Evolutionary conservation across 139 green algal genomes (phyloP).

Genomic region (Micractinium sp.): DNA sequence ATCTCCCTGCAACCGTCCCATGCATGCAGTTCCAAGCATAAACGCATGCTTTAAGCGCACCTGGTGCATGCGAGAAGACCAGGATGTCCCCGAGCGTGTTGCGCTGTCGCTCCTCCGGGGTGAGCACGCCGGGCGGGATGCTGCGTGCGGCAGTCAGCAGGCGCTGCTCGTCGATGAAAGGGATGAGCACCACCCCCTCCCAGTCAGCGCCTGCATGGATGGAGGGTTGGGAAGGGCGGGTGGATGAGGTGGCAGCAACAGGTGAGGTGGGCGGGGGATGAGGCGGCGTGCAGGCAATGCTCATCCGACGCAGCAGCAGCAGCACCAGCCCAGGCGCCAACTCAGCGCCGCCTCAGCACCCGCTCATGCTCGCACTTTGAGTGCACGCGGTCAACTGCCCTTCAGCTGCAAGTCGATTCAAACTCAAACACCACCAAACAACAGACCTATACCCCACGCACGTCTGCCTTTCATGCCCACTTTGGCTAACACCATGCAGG

Average conservation of each 20-base stretch:
- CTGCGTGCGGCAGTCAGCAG: slow-evolving; percentile 67
- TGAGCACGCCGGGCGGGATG: slow-evolving; percentile 58
- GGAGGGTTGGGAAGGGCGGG: neutral
- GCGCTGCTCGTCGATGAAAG: slow-evolving; percentile 78
- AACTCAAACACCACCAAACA: too few relatives aligned
- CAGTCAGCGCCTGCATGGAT: slow-evolving; percentile 71
- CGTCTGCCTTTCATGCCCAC: too few relatives aligned
- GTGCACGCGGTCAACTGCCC: too few relatives aligned
- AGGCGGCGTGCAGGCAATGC: neutral
- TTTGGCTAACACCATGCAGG: too few relatives aligned
- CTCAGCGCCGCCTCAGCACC: too few relatives aligned
- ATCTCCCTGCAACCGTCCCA: too few relatives aligned
- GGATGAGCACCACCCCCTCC: slow-evolving; percentile 87
- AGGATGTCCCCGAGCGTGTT: slow-evolving; percentile 82
- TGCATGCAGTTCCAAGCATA: too few relatives aligned
- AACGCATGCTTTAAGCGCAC: neutral
- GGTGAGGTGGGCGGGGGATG: neutral
- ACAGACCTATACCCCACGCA: too few relatives aligned
- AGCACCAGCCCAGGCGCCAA: too few relatives aligned
- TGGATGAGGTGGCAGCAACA: neutral
- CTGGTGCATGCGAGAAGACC: slow-evolving; percentile 62
- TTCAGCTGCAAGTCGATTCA: too few relatives aligned
- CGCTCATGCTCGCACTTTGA: too few relatives aligned
- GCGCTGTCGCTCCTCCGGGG: slow-evolving; percentile 66
- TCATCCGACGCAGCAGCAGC: too few relatives aligned